Conservation (phyloP, 2,329 filamentous ascomycete genomes). For the Trichoderma endophyticum region DNA sequence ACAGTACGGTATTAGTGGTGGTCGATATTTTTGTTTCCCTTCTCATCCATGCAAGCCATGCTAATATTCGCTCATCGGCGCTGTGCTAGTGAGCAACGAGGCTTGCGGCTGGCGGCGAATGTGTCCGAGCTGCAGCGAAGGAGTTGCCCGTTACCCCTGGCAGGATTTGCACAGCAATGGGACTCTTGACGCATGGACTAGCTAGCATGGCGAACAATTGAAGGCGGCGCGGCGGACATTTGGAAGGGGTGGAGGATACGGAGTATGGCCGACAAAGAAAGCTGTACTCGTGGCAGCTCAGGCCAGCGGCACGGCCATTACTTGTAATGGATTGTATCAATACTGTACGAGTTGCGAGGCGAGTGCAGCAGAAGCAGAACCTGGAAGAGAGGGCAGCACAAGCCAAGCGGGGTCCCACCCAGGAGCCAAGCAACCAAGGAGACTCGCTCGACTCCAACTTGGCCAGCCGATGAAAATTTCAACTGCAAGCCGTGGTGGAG, state of each 20-base stretch:
- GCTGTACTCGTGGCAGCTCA: background rate
- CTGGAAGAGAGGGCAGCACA: background rate
- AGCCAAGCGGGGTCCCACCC: background rate
- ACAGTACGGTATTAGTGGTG: background rate
- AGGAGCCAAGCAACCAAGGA: background rate
- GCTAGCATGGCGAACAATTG: background rate
- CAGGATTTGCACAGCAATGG: background rate
- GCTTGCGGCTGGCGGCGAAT: slow-evolving; percentile 4
- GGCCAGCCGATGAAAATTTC: slow-evolving; percentile 10
- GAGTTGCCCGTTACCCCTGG: slow-evolving; percentile 5
- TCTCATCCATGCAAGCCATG: background rate
- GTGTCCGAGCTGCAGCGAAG: background rate
- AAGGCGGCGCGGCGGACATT: background rate
- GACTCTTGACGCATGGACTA: background rate
- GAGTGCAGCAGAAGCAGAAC: background rate
- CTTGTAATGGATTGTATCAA: background rate
- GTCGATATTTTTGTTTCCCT: background rate
- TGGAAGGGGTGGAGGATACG: background rate
- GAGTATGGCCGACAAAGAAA: background rate
- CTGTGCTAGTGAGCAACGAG: slow-evolving; percentile 5
- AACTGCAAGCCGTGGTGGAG: slow-evolving; percentile 15
- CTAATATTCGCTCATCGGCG: slow-evolving; percentile 1
- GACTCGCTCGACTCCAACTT: background rate
- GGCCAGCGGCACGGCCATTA: background rate
- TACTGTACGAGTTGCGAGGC: background rate